phyloP scores from a whole-genome alignment of 306 rosid genomes.

The Dalbergia oliveri region DNA sequence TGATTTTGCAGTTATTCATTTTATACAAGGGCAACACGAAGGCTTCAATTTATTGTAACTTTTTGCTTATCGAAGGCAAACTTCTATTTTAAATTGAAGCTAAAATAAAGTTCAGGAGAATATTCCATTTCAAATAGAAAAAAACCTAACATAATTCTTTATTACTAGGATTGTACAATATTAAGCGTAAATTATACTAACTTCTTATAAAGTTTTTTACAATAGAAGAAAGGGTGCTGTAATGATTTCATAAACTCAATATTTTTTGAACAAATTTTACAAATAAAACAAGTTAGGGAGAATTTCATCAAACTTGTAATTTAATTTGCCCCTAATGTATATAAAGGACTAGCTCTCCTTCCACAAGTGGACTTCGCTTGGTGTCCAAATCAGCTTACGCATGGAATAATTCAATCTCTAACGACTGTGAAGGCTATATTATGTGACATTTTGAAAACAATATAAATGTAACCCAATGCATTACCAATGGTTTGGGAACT shows the following conservation, averaged over 20 bases:
- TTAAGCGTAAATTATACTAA: not conserved
- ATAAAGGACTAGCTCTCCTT: not conserved
- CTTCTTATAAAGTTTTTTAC: no score
- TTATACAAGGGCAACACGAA: no score
- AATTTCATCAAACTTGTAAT: no score
- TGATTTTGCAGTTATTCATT: no score
- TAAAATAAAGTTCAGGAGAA: not conserved
- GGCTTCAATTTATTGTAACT: no score
- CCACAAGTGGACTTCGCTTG: not conserved
- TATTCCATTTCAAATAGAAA: not conserved
- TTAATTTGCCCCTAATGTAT: not conserved
- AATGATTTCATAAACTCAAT: no score
- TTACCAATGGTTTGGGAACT: not conserved
- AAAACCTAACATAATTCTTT: not conserved
- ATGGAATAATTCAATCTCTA: constrained; percentile 20
- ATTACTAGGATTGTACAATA: not conserved
- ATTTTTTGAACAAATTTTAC: no score
- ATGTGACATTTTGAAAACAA: constrained; percentile 5
- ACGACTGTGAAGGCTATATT: constrained; percentile 4
- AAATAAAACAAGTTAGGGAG: no score
- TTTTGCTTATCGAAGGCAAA: not conserved
- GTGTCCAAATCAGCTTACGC: not conserved
- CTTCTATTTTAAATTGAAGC: not conserved
- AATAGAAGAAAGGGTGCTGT: no score
- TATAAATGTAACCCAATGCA: not conserved